Conservation (phyloP, 257 asterid species). For the Primulina huaijiensis region DNA sequence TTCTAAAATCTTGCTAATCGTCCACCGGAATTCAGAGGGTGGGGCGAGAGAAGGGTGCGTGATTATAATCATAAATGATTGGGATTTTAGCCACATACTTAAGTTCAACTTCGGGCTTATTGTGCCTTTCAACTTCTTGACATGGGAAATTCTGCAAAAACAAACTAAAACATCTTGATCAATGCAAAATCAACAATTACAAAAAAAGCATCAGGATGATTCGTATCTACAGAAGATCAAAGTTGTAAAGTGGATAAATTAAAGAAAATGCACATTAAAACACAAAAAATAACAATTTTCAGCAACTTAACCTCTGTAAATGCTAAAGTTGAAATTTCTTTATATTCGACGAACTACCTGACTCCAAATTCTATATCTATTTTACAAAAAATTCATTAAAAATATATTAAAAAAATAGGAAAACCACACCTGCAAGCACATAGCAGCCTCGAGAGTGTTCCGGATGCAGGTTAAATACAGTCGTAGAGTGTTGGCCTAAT, state of each 20-base stretch:
- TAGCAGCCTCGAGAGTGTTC: conserved; percentile 83
- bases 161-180: background rate
- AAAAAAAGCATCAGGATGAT: too few relatives aligned
- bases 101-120: conserved; percentile 97
- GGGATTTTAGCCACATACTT: conserved; percentile 52
- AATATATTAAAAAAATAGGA: background rate
- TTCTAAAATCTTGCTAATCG: conserved; percentile 3
- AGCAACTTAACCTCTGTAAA: background rate
- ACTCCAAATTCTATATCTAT: too few relatives aligned
- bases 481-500: conserved; percentile 57
- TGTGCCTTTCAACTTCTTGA: conserved; percentile 99
- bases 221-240: background rate
- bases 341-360: too few relatives aligned
- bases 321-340: background rate
- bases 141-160: conserved; percentile 93
- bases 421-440: conserved; percentile 81
- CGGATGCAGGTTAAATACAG: conserved; percentile 76
- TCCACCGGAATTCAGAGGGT: background rate
- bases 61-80: conserved; percentile 1
- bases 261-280: too few relatives aligned
- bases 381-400: background rate
- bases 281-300: background rate
- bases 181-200: conserved; percentile 3
- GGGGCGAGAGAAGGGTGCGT: too few relatives aligned
- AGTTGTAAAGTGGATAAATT: background rate